Evolutionary conservation across 495 filamentous ascomycete species (phyloP), one percentile per base, ranked within the genome.

Genomic region (Podospora tetraspora): DNA sequence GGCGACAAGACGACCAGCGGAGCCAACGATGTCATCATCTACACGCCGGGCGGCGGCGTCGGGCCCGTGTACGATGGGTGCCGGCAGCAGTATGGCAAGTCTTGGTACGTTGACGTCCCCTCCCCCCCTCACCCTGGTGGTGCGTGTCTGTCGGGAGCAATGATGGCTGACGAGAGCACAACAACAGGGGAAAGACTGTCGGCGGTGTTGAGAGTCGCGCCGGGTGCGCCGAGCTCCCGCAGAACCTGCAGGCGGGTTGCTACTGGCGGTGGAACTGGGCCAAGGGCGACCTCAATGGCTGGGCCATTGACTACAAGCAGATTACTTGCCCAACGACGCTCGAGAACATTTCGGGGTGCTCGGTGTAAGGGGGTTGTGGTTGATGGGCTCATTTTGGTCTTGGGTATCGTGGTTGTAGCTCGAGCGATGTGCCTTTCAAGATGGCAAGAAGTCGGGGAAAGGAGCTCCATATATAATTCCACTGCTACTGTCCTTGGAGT

Each of bases 31-130:
- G 23, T 69, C 56, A 64, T 69, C 57, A 64, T 69, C 61, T 64
- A 69, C 30, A 69, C 67, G 3, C 67, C 67, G 1, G 67, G 67
- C 56, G 67, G 67, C 3, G 67, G 67, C 11, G 67, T 69, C 34
- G 67, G 67, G 9, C 67, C 67, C 7, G 61, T 64, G 1, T 64
- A 60, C 8, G 67, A 69, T 23, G 67, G 67, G 6, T 69, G 67
- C 23, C 61, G 67, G 9, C 52, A 59, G 61, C 67, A 69, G 57
- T 69, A 69, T 43, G 67, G 67, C 56, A 69, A 59, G 57, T 64
- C 67, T 37, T 69, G 67, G 67, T 69, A 59, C 16, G 67, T 59
- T 19, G 2, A 13, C 10, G 11, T 29, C 6, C n/a, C n/a, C n/a
- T n/a, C n/a, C n/a, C n/a, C n/a, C n/a, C n/a, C n/a, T n/a, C n/a